Evolutionary conservation across 768 basidiomycete genomes (phyloP), one percentile per base, ranked within the genome.

Genomic region (Crucibulum laeve): DNA sequence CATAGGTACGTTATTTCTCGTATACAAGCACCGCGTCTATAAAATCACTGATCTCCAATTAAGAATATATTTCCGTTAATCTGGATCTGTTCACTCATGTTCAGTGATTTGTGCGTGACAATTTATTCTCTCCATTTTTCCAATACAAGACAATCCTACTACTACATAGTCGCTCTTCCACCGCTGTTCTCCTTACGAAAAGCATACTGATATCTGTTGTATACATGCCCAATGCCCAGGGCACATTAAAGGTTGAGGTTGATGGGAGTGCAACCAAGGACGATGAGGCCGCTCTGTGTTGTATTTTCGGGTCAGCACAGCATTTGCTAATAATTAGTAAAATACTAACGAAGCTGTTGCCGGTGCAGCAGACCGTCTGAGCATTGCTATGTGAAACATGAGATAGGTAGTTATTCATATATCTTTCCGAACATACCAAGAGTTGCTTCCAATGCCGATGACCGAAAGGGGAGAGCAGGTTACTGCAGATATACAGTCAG

Each of bases 281-380:
- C 37, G 43, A 56, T 40, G 24, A 54, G 25, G 14, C 52, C 49
- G 22, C 36, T 41, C 52, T 53, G 40, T 22, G 15, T 22, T 38
- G 18, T 4, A 34, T 14, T 10, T 25, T 14, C 11, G 41, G 14
- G 25, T 39, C 2, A 33, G 10, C 13, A n/a, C 6, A 30, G 23
- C 23, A 7, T 19, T n/a, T 18, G 28, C 21, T 17, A n/a, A 21
- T 11, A 17, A 14, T 10, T 10, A 1, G n/a, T 18, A 43, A 18
- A 14, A 22, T 2, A 19, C 53, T 51, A 48, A 53, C 53, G 47
- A 56, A 56, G 5, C 34, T 15, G 46, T 56, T 56, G 6, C 34
- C 30, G 25, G 51, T 43, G 53, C 57, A 58, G 46, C 57, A 58
- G 37, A 45, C 55, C 3, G 53, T 38, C 42, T 58, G 57, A 13